Base-by-base conservation (phyloP, 139 green algal genomes). In the Picochlorum sp. region DNA sequence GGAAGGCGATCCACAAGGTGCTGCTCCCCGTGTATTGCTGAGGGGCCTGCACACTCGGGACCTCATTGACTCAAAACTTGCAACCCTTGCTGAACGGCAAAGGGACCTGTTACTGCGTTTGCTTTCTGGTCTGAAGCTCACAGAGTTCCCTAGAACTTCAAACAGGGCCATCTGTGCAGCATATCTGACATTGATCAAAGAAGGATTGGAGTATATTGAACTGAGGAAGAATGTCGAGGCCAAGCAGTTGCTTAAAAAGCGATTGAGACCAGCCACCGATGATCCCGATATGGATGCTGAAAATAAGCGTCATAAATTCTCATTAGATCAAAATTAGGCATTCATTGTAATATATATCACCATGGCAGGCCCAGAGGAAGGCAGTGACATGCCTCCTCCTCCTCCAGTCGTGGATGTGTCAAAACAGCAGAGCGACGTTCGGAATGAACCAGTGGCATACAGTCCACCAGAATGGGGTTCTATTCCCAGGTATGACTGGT, bases 181-280 rank as follows among this genome's bases (percentile, higher is more conserved):
- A 2, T 91, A 81, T 67, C 68, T 94, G 34, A 71, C 77, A 3
- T 57, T 82, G 57, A 45, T 60, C n/a, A 11, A 51, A 8, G 86
- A 92, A 68, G 65, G 88, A 4, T 67, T 84, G 2, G 63, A 74
- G 24, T 65, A 86, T 61, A 57, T 86, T 59, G 83, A 93, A 62
- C 65, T 85, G 4, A 77, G 76, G 38, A 68, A 63, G 20, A 57
- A 52, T 16, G 28, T 77, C 44, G 59, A 61, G 56, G 41, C 60
- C 34, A 65, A 65, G 60, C 68, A 77, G 50, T 37, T 31, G 14
- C 41, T 65, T 8, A 52, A 18, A 52, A 31, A 31, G 14, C 6
- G 20, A 15, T 45, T 45, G 13, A 51, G 23, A 26, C n/a, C 58
- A 28, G 58, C n/a, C 21, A 59, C 20, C 11, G 21, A 59, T 57